phyloP scores from a whole-genome alignment of 306 rosid species.

The Prosopis cineraria region DNA sequence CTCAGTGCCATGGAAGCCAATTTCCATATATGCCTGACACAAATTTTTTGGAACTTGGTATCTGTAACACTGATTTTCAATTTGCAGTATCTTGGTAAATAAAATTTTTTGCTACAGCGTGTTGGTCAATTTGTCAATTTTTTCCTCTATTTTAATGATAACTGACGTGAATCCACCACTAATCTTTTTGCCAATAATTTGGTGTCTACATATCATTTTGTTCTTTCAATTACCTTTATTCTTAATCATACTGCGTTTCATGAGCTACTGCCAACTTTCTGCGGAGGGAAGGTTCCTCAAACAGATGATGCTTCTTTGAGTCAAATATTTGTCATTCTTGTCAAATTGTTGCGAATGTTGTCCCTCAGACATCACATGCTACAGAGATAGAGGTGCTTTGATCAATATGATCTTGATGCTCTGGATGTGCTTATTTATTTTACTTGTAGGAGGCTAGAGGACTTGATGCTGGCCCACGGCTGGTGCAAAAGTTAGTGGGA shows the following conservation, averaged over 20 bases:
- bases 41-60: no score
- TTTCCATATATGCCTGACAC: no score
- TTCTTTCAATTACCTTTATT: neutral
- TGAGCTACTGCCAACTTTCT: neutral
- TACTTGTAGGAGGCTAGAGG: constrained; percentile 90
- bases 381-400: constrained; percentile 15
- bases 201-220: neutral
- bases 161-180: neutral
- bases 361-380: neutral
- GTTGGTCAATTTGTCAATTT: no score
- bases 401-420: constrained; percentile 24
- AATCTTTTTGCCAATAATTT: neutral
- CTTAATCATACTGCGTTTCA: neutral
- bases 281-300: neutral
- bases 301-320: neutral
- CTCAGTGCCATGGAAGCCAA: no score
- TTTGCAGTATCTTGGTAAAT: no score
- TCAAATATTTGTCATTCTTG: neutral
- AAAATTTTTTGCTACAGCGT: no score
- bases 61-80: no score
- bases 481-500: constrained; percentile 80
- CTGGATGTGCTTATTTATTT: constrained; percentile 21
- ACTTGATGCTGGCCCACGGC: constrained; percentile 95
- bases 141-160: no score
- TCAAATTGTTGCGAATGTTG: neutral